Percentiles rank a stretch among this genome's conserved stretches.
phyloP scores from a whole-genome alignment of 495 filamentous ascomycete genomes.

The Xylaria venustula region DNA sequence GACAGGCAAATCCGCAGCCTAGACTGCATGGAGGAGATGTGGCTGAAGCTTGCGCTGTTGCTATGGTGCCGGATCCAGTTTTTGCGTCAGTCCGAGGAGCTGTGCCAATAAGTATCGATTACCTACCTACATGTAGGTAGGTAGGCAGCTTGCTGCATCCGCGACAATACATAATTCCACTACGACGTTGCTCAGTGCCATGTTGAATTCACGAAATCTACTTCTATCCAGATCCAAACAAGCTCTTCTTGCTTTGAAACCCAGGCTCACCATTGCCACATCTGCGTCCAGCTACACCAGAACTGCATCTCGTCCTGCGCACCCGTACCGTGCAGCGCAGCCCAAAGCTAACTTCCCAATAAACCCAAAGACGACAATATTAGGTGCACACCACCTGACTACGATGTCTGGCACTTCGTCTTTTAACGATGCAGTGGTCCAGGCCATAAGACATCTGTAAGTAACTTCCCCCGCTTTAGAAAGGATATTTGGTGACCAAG shows the following conservation, averaged over 20 bases:
- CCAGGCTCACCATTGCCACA: neutral
- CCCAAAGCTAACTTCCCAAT: neutral
- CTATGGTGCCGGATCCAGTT: neutral
- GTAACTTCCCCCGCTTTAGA: constrained; percentile 19
- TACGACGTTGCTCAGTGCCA: neutral
- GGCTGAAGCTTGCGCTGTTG: neutral
- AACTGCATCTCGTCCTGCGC: neutral
- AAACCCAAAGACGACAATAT: neutral
- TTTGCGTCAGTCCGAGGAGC: neutral
- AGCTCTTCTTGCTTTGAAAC: neutral
- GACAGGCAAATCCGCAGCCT: too few relatives aligned
- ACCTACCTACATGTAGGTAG: too few relatives aligned
- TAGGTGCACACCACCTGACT: neutral
- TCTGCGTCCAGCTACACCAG: neutral
- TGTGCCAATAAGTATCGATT: too few relatives aligned
- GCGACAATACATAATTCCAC: too few relatives aligned
- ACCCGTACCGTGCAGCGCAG: neutral
- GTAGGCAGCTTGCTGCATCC: too few relatives aligned
- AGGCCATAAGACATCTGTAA: constrained; percentile 79
- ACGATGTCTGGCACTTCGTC: constrained; percentile 31
- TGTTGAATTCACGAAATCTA: constrained; percentile 9
- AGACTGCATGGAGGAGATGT: neutral
- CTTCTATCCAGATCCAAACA: neutral
- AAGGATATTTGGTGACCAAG: neutral
- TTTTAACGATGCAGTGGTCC: constrained; percentile 77